phyloP scores from a whole-genome alignment of 139 green algal species.

The Chlamydomonas asymmetrica region DNA sequence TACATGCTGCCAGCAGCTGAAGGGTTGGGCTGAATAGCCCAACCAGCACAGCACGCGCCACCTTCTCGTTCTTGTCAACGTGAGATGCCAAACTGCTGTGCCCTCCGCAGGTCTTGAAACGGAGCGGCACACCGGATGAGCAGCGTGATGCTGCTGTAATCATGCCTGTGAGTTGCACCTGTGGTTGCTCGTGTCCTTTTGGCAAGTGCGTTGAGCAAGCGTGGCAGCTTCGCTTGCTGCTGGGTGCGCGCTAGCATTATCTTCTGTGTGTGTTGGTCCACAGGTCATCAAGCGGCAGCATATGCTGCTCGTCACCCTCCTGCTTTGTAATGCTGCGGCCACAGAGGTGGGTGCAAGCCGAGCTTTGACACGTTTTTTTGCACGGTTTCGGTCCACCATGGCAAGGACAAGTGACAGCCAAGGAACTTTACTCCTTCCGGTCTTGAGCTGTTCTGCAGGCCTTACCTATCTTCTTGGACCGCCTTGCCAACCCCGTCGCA shows the following conservation, averaged over 20 bases:
- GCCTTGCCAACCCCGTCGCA: constrained; percentile 60
- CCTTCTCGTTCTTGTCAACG: neutral
- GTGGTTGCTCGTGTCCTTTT: neutral
- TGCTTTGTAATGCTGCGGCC: constrained; percentile 69
- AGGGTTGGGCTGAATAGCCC: too few relatives aligned
- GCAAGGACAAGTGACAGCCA: constrained; percentile 5
- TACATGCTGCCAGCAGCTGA: too few relatives aligned
- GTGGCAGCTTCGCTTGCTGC: constrained; percentile 27
- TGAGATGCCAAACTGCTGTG: neutral
- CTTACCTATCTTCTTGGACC: constrained; percentile 71
- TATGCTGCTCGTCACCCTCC: constrained; percentile 68
- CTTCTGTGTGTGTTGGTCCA: too few relatives aligned
- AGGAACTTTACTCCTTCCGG: neutral
- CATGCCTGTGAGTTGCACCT: constrained; percentile 23
- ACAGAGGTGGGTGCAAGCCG: constrained; percentile 48
- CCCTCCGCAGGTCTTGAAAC: constrained; percentile 59
- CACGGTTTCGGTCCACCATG: neutral
- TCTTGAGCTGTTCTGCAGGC: constrained; percentile 30
- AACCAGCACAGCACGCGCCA: neutral
- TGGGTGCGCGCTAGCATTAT: neutral
- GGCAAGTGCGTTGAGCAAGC: neutral
- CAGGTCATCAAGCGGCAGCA: constrained; percentile 59
- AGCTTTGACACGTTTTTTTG: neutral
- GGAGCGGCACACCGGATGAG: constrained; percentile 59
- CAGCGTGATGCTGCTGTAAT: constrained; percentile 45